A percentile compares a stretch with the other conserved stretches of the same genome.
phyloP scores from a whole-genome alignment of 495 filamentous ascomycete species.

The Stereocaulon alpinum region DNA sequence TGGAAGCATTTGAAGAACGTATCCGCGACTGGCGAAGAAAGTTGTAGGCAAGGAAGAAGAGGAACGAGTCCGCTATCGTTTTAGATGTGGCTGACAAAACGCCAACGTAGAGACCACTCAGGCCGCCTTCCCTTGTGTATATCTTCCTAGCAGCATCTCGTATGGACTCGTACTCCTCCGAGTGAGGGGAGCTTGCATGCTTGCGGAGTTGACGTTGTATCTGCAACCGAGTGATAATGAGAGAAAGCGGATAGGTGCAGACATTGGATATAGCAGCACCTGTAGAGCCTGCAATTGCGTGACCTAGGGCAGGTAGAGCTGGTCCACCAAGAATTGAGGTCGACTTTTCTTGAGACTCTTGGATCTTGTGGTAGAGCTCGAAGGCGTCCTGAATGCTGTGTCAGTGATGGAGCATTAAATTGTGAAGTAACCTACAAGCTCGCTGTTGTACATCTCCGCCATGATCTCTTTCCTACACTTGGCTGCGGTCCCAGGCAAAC shows the following conservation, averaged over 20 bases:
- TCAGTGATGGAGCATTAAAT: not conserved
- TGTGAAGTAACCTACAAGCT: slow-evolving; percentile 17
- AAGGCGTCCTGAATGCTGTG: slow-evolving; percentile 34
- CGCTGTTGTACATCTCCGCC: slow-evolving; percentile 24
- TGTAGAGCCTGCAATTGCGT: slow-evolving; percentile 70
- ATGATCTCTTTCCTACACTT: slow-evolving; percentile 1
- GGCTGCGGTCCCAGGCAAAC: too few species aligned
- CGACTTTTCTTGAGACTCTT: slow-evolving; percentile 26
- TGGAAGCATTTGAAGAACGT: slow-evolving; percentile 33
- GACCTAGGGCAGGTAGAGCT: slow-evolving; percentile 74
- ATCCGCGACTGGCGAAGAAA: slow-evolving; percentile 55
- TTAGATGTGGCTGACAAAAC: slow-evolving; percentile 62
- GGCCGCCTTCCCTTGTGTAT: slow-evolving; percentile 57
- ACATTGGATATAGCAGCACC: slow-evolving; percentile 75
- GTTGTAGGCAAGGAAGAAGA: slow-evolving; percentile 79
- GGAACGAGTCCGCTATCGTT: slow-evolving; percentile 63
- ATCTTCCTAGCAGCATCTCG: slow-evolving; percentile 63
- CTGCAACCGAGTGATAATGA: slow-evolving; percentile 79
- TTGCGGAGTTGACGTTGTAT: slow-evolving; percentile 56
- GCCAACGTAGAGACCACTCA: slow-evolving; percentile 65
- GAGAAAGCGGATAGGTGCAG: slow-evolving; percentile 69
- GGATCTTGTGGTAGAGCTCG: slow-evolving; percentile 40
- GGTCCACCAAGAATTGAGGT: slow-evolving; percentile 34
- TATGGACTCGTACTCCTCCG: slow-evolving; percentile 47
- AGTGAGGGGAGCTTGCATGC: slow-evolving; percentile 30